Conservation (phyloP, 2,329 filamentous ascomycete genomes). For the Coleophoma eucalyptorum region DNA sequence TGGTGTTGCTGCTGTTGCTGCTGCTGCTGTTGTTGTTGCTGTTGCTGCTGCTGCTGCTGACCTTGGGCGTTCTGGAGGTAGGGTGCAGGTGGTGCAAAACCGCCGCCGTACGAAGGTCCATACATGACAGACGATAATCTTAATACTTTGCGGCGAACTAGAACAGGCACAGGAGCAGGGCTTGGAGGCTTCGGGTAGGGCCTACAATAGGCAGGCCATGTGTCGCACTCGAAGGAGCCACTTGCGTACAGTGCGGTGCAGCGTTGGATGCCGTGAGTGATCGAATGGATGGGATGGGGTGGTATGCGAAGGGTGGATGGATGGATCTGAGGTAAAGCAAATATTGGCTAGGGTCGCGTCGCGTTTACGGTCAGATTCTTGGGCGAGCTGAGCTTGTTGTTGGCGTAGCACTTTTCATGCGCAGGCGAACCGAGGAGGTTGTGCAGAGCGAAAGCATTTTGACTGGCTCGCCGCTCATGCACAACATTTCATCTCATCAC, state of each 20-base stretch:
- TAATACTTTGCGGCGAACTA: background rate
- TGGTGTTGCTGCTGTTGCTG: constrained; percentile 18
- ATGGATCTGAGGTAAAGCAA: background rate
- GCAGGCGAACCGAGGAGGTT: too few relatives aligned
- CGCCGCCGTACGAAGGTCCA: constrained; percentile 19
- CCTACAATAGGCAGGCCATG: constrained; percentile 1
- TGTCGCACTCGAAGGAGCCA: background rate
- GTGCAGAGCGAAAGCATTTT: too few relatives aligned
- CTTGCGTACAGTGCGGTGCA: background rate
- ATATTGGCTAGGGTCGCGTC: background rate
- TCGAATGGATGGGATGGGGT: background rate
- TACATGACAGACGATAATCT: constrained; percentile 14
- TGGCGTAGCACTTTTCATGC: too few relatives aligned
- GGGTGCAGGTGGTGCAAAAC: constrained; percentile 9
- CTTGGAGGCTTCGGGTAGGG: background rate
- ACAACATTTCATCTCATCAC: too few relatives aligned
- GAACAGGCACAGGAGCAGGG: background rate
- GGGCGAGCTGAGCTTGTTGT: too few relatives aligned
- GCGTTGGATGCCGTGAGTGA: background rate
- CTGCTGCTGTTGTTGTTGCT: constrained; percentile 15
- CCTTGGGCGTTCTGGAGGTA: constrained; percentile 12
- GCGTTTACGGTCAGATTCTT: background rate
- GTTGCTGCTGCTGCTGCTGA: constrained; percentile 14
- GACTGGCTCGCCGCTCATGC: too few relatives aligned
- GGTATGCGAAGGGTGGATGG: too few relatives aligned